Evolutionary conservation across 192 early-diverging fungal species (phyloP).

Genomic region (Coemansia sp.): DNA sequence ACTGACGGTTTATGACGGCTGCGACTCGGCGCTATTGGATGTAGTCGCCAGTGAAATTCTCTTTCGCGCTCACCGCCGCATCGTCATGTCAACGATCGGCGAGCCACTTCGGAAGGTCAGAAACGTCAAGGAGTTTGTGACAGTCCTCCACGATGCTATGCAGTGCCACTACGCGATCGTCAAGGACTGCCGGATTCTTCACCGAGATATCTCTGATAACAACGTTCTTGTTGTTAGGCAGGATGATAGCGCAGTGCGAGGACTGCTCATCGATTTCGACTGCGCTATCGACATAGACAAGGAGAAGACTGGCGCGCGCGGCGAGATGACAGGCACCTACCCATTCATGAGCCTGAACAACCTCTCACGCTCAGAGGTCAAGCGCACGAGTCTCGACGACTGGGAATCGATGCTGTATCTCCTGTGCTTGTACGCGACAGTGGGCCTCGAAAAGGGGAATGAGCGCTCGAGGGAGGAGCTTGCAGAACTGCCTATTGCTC

Average conservation of each 20-base stretch:
- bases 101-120: neutral
- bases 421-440: neutral
- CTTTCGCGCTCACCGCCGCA: constrained; percentile 9
- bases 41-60: neutral
- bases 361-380: neutral
- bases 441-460: neutral
- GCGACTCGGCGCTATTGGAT: neutral
- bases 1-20: neutral
- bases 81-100: constrained; percentile 15
- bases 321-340: constrained; percentile 6
- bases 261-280: constrained; percentile 36
- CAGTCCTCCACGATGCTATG: constrained; percentile 29
- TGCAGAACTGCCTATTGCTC: neutral
- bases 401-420: constrained; percentile 18
- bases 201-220: constrained; percentile 26
- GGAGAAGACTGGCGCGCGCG: neutral
- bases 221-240: constrained; percentile 21
- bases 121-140: constrained; percentile 11
- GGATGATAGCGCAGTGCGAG: neutral
- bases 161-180: constrained; percentile 11
- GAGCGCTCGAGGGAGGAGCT: neutral
- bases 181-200: constrained; percentile 17
- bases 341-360: constrained; percentile 39
- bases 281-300: neutral
- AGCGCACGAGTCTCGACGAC: constrained; percentile 9